Base-by-base conservation (phyloP, 2,329 filamentous ascomycete species). In the Macrophomina pseudophaseolina region DNA sequence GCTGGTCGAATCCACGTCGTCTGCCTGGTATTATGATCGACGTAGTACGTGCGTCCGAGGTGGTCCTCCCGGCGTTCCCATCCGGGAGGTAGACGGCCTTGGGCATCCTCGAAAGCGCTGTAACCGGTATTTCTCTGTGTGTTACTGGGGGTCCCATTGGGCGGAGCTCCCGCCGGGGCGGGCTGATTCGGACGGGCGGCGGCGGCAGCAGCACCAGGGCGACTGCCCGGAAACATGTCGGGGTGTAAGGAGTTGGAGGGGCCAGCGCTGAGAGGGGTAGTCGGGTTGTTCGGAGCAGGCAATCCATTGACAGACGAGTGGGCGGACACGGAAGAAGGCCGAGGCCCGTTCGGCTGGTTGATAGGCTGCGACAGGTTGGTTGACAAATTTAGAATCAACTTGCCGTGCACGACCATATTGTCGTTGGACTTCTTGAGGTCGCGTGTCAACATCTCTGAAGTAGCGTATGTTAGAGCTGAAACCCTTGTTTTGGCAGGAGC, bases 351-450 rank as follows among this genome's bases (percentile, higher is more conserved):
- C 28, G 48, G 65, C 28, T 74, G 71, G 33, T 79, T 75, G 69
- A 90, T 86, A 6, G 93, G 92, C 16, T 87, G 81, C 51, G 86
- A 84, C 23, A 98, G 86, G 77, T 99, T 97, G 62, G 94, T 97
- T 11, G 94, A 97, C 12, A 99, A 84, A 78, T 97, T 98, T 69
- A 99, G 88, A 73, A 99, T 99, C 65, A 99, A 87, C 81, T 98
- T 98, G 69, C 95, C 95, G 77, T 99, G 94, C 40, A 99, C 95
- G 66, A 98, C 93, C 58, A 99, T 88, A 77, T 98, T 98, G 78
- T 99, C 95, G 68, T 93, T 97, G 5, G 95, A 97, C 80, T 97
- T 98, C 78, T 98, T 97, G 40, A 99, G 86, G 78, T 99, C 95
- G 71, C 93, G 86, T 60, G 95, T 98, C 76, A 99, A 91, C 94